phyloP scores from a whole-genome alignment of 2,329 filamentous ascomycete genomes.

The Cercospora sojina region DNA sequence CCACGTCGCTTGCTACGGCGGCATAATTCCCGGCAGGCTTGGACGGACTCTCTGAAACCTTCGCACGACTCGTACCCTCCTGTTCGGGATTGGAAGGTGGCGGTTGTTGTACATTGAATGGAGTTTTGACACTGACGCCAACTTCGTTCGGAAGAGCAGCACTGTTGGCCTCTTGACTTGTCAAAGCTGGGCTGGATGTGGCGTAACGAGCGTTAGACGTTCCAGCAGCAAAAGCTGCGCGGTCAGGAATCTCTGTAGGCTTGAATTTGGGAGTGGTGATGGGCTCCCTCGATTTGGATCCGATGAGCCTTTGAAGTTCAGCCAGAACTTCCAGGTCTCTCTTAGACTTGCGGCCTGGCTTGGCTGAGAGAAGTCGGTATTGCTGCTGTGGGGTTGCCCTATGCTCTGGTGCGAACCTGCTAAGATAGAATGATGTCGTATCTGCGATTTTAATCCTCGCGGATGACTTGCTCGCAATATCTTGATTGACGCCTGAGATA shows the following conservation, averaged over 20 bases:
- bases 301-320: constrained; percentile 4
- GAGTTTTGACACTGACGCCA: background rate
- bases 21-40: background rate
- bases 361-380: constrained; percentile 2
- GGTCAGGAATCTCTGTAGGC: constrained; percentile 4
- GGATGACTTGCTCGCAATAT: background rate
- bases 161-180: background rate
- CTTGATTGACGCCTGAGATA: background rate
- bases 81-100: background rate
- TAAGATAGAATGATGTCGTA: constrained; percentile 7
- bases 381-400: constrained; percentile 12
- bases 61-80: background rate
- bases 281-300: background rate
- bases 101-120: background rate
- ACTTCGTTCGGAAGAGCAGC: background rate
- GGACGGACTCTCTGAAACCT: background rate
- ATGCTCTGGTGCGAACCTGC: constrained; percentile 3
- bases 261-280: background rate
- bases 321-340: constrained; percentile 13
- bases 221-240: background rate
- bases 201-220: background rate
- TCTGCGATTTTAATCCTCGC: background rate
- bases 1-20: background rate
- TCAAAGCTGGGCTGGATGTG: background rate
- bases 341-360: constrained; percentile 14